Evolutionary conservation across 2,329 filamentous ascomycete species (phyloP), one percentile per base, ranked within the genome.

Genomic region (Talaromyces sp.): DNA sequence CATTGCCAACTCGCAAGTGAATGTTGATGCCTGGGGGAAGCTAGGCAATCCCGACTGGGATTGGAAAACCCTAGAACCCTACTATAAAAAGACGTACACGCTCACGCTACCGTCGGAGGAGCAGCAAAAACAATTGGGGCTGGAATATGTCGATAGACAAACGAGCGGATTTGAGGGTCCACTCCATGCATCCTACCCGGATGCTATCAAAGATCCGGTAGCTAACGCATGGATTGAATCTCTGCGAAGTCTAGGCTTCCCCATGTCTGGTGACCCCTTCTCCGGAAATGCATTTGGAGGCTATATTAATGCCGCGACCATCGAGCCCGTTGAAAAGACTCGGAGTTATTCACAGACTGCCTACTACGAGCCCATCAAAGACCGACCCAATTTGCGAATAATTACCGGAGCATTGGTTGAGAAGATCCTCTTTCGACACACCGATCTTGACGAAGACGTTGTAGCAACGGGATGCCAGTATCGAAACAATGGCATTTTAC

Each of bases 391-490:
- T 27, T 56, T 69, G 5, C 56, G 62, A 2, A 59, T 69, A 1
- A 51, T 68, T 9, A 66, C 68, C 1, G 66, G 63, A 4, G 64
- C 61, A 3, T 33, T 56, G 1, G 66, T 67, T 1, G 56, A 65
- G 16, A 65, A 57, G 44, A 7, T 64, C 1, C 47, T 69, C 3
- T 50, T 59, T 23, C 23, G 23, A 23, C 23, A 23, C 23, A 23
- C 23, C 23, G 23, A 23, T 23, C 23, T 2, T 23, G 23, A 23
- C 2, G 23, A 23, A 23, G 23, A 23, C 23, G 2, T 63, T 23
- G 31, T 62, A 8, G 79, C 79, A 8, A 75, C 73, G 8, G 79
- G 79, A 7, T 81, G 81, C 12, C 75, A 74, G 16, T 81, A 83
- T 66, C 69, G 67, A 2, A 28, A 31, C 18, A 28, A 53, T 3